Evolutionary conservation across 2,329 filamentous ascomycete genomes (phyloP), one percentile per base, ranked within the genome.

Genomic region (Ophiocordyceps sinensis): DNA sequence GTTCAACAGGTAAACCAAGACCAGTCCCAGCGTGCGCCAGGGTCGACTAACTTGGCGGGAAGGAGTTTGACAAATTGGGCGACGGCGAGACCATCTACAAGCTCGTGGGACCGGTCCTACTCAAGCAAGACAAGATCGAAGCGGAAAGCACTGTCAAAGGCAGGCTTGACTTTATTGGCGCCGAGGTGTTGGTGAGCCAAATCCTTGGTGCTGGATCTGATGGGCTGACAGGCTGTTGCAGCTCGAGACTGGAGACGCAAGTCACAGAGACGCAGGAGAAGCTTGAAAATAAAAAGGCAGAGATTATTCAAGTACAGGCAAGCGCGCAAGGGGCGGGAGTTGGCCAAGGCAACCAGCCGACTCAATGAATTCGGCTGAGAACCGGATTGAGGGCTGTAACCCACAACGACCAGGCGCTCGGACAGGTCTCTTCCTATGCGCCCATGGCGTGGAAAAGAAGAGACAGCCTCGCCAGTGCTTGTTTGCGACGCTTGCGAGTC

Each of bases 61-160:
- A 91, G 80, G 89, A 96, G 62, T 96, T 96, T 60, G 71, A 77
- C 34, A 71, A 73, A 41, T 70, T 96, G 44, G 75, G 79, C 52
- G 81, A 88, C 31, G 82, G 82, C 51, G 83, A 93, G 54, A 85
- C 79, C 48, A 94, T 98, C 61, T 98, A 94, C 75, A 98, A 96
- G 65, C 77, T 95, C 35, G 79, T 94, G 37, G 91, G 91, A 0
- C 91, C 91, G 0, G 85, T 96, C 7, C 67, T 98, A 31, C 63
- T 98, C 54, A 95, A 96, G 70, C 91, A 98, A 62, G 91, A 96
- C 43, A 88, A 85, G 61, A 67, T 77, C 2, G 91, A 98, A 59
- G 91, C 91, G 0, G 79, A 87, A 49, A 82, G 85, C 69, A 88
- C 87, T 0, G 91, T 98, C 15, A 86, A 93, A 51, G 85, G 85